Evolutionary conservation across 306 rosid species (phyloP).

Genomic region (Begonia loranthoides): DNA sequence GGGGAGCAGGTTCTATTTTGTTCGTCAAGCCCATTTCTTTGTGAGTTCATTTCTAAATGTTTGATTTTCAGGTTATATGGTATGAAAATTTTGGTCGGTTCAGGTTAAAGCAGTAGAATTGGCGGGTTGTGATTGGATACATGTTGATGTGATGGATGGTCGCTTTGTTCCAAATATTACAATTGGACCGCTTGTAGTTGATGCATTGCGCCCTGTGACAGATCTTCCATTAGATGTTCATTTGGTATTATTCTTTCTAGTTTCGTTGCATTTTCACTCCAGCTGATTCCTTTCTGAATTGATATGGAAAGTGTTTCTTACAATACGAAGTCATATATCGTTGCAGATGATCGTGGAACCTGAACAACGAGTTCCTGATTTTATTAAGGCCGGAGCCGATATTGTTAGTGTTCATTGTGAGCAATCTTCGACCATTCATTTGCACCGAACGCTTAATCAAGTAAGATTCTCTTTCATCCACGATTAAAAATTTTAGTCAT

Average conservation of each 20-base stretch:
- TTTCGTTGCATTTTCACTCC: conserved; percentile 1
- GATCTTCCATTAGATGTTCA: conserved; percentile 99
- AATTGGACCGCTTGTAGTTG: conserved; percentile 94
- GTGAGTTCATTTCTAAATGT: background rate
- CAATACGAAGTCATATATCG: conserved; percentile 11
- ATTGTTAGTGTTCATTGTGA: conserved; percentile 90
- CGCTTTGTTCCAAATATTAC: conserved; percentile 98
- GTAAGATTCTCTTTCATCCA: conserved; percentile 29
- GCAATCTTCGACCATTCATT: conserved; percentile 93
- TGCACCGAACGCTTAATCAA: conserved; percentile 75
- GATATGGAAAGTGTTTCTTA: background rate
- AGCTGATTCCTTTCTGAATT: background rate
- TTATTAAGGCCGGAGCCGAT: conserved; percentile 99
- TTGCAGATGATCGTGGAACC: conserved; percentile 97
- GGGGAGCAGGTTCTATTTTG: conserved; percentile 73
- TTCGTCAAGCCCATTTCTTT: background rate
- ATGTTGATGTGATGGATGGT: conserved; percentile 98
- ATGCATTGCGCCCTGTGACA: conserved; percentile 96
- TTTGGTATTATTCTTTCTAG: conserved; percentile 44
- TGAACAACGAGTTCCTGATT: conserved; percentile 90
- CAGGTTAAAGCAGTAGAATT: conserved; percentile 96
- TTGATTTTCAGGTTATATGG: background rate
- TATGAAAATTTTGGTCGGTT: conserved; percentile 11
- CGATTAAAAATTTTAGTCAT: no score
- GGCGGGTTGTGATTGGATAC: conserved; percentile 99